Conservation (phyloP, 805 yeast species). For the Hanseniaspora vineae region DNA sequence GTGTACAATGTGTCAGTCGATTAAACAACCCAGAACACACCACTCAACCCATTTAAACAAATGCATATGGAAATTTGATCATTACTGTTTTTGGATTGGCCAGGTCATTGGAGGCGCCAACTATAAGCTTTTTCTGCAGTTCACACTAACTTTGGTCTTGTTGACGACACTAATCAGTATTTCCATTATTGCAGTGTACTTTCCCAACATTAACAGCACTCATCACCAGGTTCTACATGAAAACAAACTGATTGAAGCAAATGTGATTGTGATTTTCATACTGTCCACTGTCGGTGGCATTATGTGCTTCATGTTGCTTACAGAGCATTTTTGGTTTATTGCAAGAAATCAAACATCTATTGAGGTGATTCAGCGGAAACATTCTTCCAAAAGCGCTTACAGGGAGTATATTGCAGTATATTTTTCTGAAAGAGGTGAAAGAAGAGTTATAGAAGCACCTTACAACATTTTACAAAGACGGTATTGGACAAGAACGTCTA, state of each 20-base stretch:
- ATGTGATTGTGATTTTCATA: slow-evolving; percentile 36
- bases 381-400: slow-evolving; percentile 6
- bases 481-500: slow-evolving; percentile 14
- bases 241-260: slow-evolving; percentile 27
- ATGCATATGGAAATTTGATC: slow-evolving; percentile 73
- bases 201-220: slow-evolving; percentile 14
- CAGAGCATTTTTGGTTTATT: slow-evolving; percentile 34
- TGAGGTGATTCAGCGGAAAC: slow-evolving; percentile 36
- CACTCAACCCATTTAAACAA: slow-evolving; percentile 44
- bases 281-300: slow-evolving; percentile 32
- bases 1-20: slow-evolving; percentile 54
- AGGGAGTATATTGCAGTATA: slow-evolving; percentile 17
- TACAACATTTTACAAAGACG: slow-evolving; percentile 10
- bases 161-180: slow-evolving; percentile 29
- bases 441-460: slow-evolving; percentile 32
- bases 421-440: slow-evolving; percentile 20
- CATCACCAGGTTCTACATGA: slow-evolving; percentile 6
- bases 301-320: slow-evolving; percentile 31
- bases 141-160: slow-evolving; percentile 26
- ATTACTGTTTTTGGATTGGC: slow-evolving; percentile 72
- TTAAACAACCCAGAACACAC: slow-evolving; percentile 57
- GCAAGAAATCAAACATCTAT: slow-evolving; percentile 40
- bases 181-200: slow-evolving; percentile 22
- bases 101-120: slow-evolving; percentile 57
- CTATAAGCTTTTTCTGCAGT: slow-evolving; percentile 45